A percentile compares a stretch with the other conserved stretches of the same genome.
Evolutionary conservation across 371 early-diverging fungal species (phyloP).

Genomic region (Apophysomyces sp.): DNA sequence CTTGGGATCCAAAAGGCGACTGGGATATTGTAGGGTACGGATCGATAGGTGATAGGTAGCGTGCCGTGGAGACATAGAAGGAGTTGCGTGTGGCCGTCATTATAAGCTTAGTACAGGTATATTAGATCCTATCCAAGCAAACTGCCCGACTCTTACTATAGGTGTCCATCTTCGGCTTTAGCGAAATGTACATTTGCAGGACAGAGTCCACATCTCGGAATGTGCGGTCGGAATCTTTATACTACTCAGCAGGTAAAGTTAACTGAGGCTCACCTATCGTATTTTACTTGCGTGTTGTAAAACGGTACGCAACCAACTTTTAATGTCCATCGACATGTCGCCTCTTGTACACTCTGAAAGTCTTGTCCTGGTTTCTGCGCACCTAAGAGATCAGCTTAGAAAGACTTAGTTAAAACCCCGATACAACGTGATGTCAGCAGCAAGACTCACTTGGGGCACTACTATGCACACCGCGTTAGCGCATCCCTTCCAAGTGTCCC

Average conservation of each 20-base stretch:
- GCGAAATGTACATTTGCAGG: constrained; percentile 59
- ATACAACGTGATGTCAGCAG: too few species aligned
- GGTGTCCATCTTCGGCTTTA: constrained; percentile 71
- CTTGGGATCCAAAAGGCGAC: constrained; percentile 87
- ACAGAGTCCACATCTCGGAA: constrained; percentile 72
- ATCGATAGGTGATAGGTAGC: constrained; percentile 80
- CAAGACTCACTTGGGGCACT: too few species aligned
- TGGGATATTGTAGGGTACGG: constrained; percentile 90
- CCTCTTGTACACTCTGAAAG: constrained; percentile 2
- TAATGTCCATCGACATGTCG: constrained; percentile 17
- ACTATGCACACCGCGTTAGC: too few species aligned
- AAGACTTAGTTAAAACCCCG: too few species aligned
- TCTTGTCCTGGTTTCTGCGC: not conserved
- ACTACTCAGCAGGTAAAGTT: constrained; percentile 38
- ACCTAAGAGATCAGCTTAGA: too few species aligned
- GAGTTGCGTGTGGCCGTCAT: constrained; percentile 70
- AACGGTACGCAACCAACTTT: constrained; percentile 29
- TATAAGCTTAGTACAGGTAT: constrained; percentile 46
- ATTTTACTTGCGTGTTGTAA: constrained; percentile 23
- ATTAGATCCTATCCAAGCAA: not conserved
- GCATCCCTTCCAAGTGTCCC: too few species aligned
- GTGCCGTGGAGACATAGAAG: constrained; percentile 86
- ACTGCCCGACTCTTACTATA: constrained; percentile 55
- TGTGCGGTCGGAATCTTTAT: constrained; percentile 64
- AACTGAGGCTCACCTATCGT: not conserved